Percentiles rank a stretch among this genome's conserved stretches.
phyloP scores from a whole-genome alignment of 1,284 basidiomycete genomes.

The Cystobasidium sp. region DNA sequence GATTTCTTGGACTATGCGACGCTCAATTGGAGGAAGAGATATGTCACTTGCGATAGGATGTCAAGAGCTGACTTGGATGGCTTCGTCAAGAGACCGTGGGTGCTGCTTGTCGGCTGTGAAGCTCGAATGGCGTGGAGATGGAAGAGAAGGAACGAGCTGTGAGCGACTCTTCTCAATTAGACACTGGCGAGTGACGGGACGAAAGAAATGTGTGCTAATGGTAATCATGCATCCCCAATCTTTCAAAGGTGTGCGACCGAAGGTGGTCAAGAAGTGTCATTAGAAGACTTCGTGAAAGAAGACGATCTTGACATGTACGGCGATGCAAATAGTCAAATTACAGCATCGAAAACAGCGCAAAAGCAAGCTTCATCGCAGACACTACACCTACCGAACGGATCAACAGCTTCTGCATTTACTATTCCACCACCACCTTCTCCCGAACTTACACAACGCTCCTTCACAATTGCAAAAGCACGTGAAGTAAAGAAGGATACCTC shows the following conservation, averaged over 20 bases:
- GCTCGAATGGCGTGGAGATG: conserved; percentile 70
- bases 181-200: background rate
- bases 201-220: background rate
- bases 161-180: background rate
- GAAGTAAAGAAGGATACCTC: background rate
- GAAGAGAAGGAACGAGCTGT: conserved; percentile 31
- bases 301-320: conserved; percentile 54
- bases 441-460: conserved; percentile 21
- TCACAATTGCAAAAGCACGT: conserved; percentile 10
- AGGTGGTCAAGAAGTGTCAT: conserved; percentile 9
- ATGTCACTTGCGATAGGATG: conserved; percentile 77
- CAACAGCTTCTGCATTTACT: conserved; percentile 33
- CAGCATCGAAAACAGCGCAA: background rate
- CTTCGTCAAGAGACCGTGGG: conserved; percentile 87
- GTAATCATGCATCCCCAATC: background rate
- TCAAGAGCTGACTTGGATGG: conserved; percentile 65
- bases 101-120: conserved; percentile 82
- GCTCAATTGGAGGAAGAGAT: conserved; percentile 75
- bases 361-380: conserved; percentile 16
- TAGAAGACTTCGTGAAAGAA: conserved; percentile 53
- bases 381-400: conserved; percentile 39
- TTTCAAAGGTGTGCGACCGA: conserved; percentile 1
- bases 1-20: conserved; percentile 72
- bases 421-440: conserved; percentile 35
- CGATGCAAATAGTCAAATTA: background rate